Percentiles rank a stretch among this genome's conserved stretches.
Evolutionary conservation across 2,329 filamentous ascomycete genomes (phyloP).

Genomic region (Paracoccidioides brasiliensis): DNA sequence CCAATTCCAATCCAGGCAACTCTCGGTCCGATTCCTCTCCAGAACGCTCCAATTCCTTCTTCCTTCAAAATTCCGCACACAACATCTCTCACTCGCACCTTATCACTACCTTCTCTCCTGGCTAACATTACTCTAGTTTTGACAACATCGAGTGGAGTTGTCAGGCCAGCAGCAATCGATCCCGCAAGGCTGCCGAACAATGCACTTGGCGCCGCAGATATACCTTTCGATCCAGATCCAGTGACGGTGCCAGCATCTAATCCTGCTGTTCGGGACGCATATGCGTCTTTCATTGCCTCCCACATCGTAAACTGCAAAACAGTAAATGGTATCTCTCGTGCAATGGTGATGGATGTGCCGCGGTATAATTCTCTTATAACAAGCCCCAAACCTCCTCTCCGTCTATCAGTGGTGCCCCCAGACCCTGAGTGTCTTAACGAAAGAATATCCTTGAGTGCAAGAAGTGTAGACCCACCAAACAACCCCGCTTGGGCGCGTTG

Average conservation of each 20-base stretch:
- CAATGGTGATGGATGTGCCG: slow-evolving; percentile 82
- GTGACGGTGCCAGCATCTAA: slow-evolving; percentile 9
- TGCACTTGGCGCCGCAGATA: slow-evolving; percentile 66
- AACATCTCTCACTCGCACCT: slow-evolving; percentile 34
- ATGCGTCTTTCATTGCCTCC: slow-evolving; percentile 67
- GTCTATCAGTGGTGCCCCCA: slow-evolving; percentile 8
- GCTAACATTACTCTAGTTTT: slow-evolving; percentile 96
- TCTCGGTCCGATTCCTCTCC: slow-evolving; percentile 54
- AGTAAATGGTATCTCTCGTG: slow-evolving; percentile 94
- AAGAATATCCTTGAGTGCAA: slow-evolving; percentile 59
- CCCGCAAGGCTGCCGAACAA: slow-evolving; percentile 74
- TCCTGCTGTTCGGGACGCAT: slow-evolving; percentile 34
- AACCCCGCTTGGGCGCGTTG: slow-evolving; percentile 85
- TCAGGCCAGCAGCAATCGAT: slow-evolving; percentile 71
- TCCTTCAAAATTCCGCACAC: slow-evolving; percentile 48
- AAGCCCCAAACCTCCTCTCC: slow-evolving; percentile 29
- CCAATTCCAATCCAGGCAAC: slow-evolving; percentile 92
- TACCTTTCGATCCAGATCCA: slow-evolving; percentile 20
- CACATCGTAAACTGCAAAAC: slow-evolving; percentile 95
- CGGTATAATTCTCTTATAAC: slow-evolving; percentile 80
- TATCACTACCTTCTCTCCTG: slow-evolving; percentile 48
- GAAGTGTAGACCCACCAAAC: slow-evolving; percentile 55
- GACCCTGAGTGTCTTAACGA: slow-evolving; percentile 29
- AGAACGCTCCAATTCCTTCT: slow-evolving; percentile 35
- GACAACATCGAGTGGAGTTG: slow-evolving; percentile 87